A percentile compares a stretch with the other conserved stretches of the same genome.
Evolutionary conservation across 179 eudicot genomes (phyloP).

Genomic region (Beta corolliflora): DNA sequence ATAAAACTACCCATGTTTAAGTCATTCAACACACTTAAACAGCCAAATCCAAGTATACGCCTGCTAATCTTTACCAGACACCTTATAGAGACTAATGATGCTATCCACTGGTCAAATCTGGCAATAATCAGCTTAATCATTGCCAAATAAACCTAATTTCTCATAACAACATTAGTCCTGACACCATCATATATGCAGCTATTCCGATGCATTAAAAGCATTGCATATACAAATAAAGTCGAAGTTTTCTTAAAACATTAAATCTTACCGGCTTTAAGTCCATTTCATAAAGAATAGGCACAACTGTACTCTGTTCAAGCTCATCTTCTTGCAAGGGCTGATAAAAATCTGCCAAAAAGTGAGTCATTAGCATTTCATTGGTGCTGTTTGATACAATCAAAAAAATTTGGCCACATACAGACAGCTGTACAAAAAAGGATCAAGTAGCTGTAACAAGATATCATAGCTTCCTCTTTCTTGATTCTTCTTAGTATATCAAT

Average conservation of each 20-base stretch:
- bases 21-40: too few relatives aligned
- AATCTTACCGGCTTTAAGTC: slow-evolving; percentile 72
- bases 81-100: too few relatives aligned
- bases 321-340: slow-evolving; percentile 66
- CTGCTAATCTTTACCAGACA: too few relatives aligned
- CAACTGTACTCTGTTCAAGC: slow-evolving; percentile 78
- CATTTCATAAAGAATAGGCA: slow-evolving; percentile 59
- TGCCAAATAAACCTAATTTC: background rate
- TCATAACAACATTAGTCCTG: too few relatives aligned
- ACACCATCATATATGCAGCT: too few relatives aligned
- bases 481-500: background rate
- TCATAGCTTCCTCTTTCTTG: background rate
- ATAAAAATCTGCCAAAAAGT: slow-evolving; percentile 72
- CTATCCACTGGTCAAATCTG: background rate
- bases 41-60: too few relatives aligned
- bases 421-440: background rate
- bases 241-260: background rate
- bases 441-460: background rate
- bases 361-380: slow-evolving; percentile 9
- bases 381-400: background rate
- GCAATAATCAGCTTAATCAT: background rate
- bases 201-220: background rate
- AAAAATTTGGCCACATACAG: background rate
- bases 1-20: too few relatives aligned
- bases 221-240: background rate